Base-by-base conservation (phyloP, 2,329 filamentous ascomycete genomes). In the Colletotrichum simmondsii region DNA sequence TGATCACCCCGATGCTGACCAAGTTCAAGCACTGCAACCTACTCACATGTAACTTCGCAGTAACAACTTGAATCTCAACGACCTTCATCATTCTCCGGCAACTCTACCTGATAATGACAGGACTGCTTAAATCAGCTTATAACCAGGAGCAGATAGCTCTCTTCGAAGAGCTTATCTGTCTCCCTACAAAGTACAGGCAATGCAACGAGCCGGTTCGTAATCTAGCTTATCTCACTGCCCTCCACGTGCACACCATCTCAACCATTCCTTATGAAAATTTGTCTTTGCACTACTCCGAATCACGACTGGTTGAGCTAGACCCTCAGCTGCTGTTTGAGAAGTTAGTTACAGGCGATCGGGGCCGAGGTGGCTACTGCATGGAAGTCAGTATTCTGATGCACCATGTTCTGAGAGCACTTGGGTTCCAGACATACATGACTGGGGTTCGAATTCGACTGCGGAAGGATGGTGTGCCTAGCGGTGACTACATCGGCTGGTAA, bases 181-280 rank as follows among this genome's bases (percentile, higher is more conserved):
- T 80, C 52, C 78, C 78, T 16, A 68, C 75, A n/a, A 75, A 79
- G 35, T 80, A 75, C 58, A 78, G 77, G 28, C 70, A 28, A 77
- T 74, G 10, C 35, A 78, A 77, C 54, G 73, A 79, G 30, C 78
- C 78, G 56, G 75, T 77, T 46, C 74, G 77, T 11, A 77, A 79
- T 49, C 76, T 78, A 69, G 76, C 46, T 52, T 52, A 52, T 52
- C 46, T 87, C 68, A 79, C 79, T 30, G 79, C 82, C 54, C 75
- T 86, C 62, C 83, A 88, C 74, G 73, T 77, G 58, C 80, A 87
- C 75, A 87, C 87, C 74, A 85, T 90, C 66, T 81, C 86, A 0
- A 82, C 83, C 0, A 80, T 90, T 35, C 89, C 89, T 0, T 91
- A 90, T 71, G 89, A 91, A 59, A 90, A 90, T 75, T 81, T 91